These are phyloP conservation scores for Noccaea caerulescens DNA, from an alignment of 345 rosid genomes.

Conservation along the genomic window DNA sequence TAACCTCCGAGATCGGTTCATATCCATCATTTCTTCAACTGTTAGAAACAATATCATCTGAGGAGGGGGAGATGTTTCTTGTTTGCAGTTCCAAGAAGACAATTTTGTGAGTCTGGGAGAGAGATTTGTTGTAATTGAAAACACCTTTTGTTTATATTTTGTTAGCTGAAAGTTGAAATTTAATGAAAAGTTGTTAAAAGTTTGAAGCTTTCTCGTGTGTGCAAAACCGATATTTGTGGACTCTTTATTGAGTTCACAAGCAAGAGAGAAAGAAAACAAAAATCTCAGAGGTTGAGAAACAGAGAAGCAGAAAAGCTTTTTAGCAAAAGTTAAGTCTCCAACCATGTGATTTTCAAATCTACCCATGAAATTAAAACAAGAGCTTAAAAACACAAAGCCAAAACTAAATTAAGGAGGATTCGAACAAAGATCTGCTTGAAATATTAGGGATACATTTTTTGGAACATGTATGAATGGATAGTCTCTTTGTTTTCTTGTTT, in stretches of 20 bases:
- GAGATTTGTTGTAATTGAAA: constrained; percentile 27
- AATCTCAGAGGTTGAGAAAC: constrained; percentile 16
- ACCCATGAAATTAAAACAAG: constrained; percentile 35
- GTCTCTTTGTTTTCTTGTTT: constrained; percentile 30
- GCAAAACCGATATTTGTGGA: constrained; percentile 41
- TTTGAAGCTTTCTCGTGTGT: constrained; percentile 60
- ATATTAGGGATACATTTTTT: neutral
- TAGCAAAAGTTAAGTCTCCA: constrained; percentile 20
- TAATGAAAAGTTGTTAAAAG: constrained; percentile 46
- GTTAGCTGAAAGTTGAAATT: constrained; percentile 34
- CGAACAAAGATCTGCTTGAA: neutral
- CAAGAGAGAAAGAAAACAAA: neutral
- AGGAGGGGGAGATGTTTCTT: neutral
- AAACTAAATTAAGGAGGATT: neutral
- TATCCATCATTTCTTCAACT: constrained; percentile 42
- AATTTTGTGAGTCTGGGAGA: constrained; percentile 13
- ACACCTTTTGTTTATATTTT: neutral
- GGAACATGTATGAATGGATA: constrained; percentile 24
- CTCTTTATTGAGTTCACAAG: constrained; percentile 58
- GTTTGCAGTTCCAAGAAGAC: neutral
- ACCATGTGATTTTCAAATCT: constrained; percentile 26
- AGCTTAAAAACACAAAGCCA: constrained; percentile 9
- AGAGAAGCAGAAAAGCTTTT: neutral
- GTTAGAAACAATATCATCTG: constrained; percentile 38
- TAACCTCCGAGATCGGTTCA: constrained; percentile 54